phyloP scores from a whole-genome alignment of 139 green algal genomes.

The Yamagishiella unicocca region DNA sequence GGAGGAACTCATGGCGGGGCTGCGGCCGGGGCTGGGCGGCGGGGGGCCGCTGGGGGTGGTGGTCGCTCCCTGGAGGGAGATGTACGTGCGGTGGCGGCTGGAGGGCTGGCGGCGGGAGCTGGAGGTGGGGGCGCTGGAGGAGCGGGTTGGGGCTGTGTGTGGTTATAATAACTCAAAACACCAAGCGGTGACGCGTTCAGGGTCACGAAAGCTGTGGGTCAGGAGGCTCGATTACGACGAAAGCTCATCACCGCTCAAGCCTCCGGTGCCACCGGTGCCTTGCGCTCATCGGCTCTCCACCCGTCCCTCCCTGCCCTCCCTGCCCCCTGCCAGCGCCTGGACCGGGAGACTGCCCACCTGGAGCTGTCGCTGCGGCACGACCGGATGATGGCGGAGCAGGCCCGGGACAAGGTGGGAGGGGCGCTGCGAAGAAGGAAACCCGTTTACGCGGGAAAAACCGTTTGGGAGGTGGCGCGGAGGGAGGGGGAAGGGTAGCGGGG shows the following conservation, averaged over 20 bases:
- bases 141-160: background rate
- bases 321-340: background rate
- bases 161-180: too few relatives aligned
- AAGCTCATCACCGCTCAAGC: too few relatives aligned
- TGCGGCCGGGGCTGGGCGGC: background rate
- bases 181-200: background rate
- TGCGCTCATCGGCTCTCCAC: too few relatives aligned
- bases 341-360: background rate
- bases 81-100: slow-evolving; percentile 16
- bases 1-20: background rate
- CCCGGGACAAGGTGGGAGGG: background rate
- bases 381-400: background rate
- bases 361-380: slow-evolving; percentile 12
- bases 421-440: too few relatives aligned
- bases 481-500: too few relatives aligned
- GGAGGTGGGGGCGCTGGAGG: slow-evolving; percentile 4
- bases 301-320: background rate
- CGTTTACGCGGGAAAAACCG: too few relatives aligned
- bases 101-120: slow-evolving; percentile 25
- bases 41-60: background rate
- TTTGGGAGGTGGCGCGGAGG: too few relatives aligned
- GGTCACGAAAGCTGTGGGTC: background rate
- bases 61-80: background rate
- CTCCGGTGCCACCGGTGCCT: too few relatives aligned
- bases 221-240: too few relatives aligned